Base-by-base conservation (phyloP, 768 basidiomycete genomes). In the Hygrocybe coccinea region DNA sequence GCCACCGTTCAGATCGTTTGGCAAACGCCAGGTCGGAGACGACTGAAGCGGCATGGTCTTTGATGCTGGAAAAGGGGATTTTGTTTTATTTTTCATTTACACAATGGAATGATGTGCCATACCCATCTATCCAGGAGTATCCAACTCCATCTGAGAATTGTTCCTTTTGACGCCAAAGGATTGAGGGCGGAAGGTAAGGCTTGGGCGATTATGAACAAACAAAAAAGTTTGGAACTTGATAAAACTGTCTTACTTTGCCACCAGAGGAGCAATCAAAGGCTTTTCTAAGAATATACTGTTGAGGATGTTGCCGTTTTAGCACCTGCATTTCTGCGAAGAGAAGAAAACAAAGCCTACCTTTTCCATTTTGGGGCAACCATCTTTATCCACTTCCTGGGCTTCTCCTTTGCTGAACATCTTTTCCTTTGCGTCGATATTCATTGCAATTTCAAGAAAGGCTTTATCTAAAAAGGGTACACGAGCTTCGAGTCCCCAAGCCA, bases 401-500 rank as follows among this genome's bases (percentile, higher is more conserved):
- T 75, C 59, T n/a, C 91, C 92, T 70, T 94, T 97, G 64, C 65
- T 77, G 75, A 97, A 98, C 79, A 82, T 84, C 71, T 99, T 99
- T 56, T 88, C 80, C 64, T 85, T 81, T 2, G 97, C 81, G 61
- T 95, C 86, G 62, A 94, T 74, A 74, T 87, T 87, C 92, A 99
- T 91, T 1, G 94, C 80, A 19, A 89, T 89, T 53, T 98, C 93
- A 51, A 99, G 77, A 83, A 99, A 99, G 14, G 82, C 76, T 74
- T 94, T 95, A 79, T 99, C 97, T 54, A 99, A 84, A 85, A 99
- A 99, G 11, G 97, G 97, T 5, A 99, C 97, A 47, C 97, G 91
- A 2, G 94, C 94, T 70, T 99, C 97, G 46, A 99, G 84, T 59
- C 97, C 97, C 95, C 95, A 99, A 1, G 97, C 97, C 97, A 99